These are phyloP conservation scores for Metarhizium guizhouense DNA, from an alignment of 2,329 filamentous ascomycete genomes.

Conservation along the genomic window DNA sequence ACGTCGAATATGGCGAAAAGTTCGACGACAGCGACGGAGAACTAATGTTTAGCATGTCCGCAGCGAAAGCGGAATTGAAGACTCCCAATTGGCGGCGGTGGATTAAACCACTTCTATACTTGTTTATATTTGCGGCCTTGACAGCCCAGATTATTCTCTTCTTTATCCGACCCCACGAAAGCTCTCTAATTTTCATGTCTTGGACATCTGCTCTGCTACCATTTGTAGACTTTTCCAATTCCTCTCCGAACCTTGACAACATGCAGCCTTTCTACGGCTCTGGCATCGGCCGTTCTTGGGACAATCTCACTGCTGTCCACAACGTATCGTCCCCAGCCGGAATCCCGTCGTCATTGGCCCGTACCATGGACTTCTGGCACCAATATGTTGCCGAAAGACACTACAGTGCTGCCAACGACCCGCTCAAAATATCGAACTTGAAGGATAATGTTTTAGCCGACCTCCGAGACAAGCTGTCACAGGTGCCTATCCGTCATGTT, in stretches of 20 bases:
- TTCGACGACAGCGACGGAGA: constrained; percentile 6
- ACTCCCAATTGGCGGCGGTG: neutral
- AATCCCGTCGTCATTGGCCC: constrained; percentile 15
- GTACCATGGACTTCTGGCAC: constrained; percentile 18
- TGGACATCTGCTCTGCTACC: constrained; percentile 25
- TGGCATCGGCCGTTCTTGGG: constrained; percentile 17
- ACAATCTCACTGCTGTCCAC: constrained; percentile 19
- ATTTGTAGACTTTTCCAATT: constrained; percentile 22
- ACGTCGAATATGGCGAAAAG: constrained; percentile 11
- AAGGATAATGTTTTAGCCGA: constrained; percentile 20
- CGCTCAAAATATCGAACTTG: constrained; percentile 31
- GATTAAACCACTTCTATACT: constrained; percentile 6
- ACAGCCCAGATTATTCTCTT: constrained; percentile 13
- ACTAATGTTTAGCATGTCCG: neutral
- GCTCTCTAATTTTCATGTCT: constrained; percentile 24
- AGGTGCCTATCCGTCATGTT: constrained; percentile 32
- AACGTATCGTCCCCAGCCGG: constrained; percentile 13
- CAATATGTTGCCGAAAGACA: constrained; percentile 14
- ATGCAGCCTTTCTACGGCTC: constrained; percentile 14
- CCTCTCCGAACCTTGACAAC: constrained; percentile 16
- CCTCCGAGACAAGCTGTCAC: constrained; percentile 16
- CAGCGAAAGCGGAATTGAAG: neutral
- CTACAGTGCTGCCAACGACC: constrained; percentile 28
- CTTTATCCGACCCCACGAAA: constrained; percentile 18
- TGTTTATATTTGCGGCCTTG: constrained; percentile 9